Conservation (phyloP, 2,329 filamentous ascomycete genomes). For the Aspergillus vadensis region DNA sequence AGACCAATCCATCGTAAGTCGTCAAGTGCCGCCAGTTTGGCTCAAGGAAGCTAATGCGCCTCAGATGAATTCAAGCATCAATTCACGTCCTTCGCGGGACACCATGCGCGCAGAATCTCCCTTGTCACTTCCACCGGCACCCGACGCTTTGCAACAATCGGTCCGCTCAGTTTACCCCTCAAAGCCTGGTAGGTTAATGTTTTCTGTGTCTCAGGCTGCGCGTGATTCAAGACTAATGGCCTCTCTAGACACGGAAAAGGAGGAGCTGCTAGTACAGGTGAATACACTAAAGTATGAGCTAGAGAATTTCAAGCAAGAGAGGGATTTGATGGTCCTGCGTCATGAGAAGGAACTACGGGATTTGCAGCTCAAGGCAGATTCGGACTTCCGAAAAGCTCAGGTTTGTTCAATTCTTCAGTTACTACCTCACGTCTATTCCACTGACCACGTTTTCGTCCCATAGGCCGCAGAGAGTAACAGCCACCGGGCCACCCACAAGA, state of each 20-base stretch:
- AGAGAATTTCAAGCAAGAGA: conserved; percentile 83
- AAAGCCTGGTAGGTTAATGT: conserved; percentile 39
- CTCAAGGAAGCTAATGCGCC: conserved; percentile 9
- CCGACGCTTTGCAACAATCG: conserved; percentile 41
- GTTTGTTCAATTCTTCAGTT: conserved; percentile 31
- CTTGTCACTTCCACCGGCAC: conserved; percentile 35
- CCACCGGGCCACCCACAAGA: conserved; percentile 55
- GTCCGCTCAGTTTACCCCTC: conserved; percentile 35
- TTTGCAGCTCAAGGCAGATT: conserved; percentile 75
- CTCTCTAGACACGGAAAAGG: conserved; percentile 53
- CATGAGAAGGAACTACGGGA: conserved; percentile 85
- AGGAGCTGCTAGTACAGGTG: conserved; percentile 85
- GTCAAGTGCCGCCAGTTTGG: background rate
- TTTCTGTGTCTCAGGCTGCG: background rate
- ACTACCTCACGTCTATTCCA: background rate
- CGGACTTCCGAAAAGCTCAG: conserved; percentile 72
- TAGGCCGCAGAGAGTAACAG: conserved; percentile 56
- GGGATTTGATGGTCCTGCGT: conserved; percentile 74
- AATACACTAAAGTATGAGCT: conserved; percentile 86
- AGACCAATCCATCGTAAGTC: background rate
- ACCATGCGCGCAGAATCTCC: conserved; percentile 56
- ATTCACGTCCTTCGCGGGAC: conserved; percentile 61
- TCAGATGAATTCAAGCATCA: conserved; percentile 43
- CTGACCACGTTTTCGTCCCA: conserved; percentile 1
- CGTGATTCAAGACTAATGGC: conserved; percentile 12